Percentiles rank a stretch among this genome's conserved stretches.
These are phyloP conservation scores for Ganoderma multipileum DNA, from an alignment of 1,284 basidiomycete genomes.

Conservation along the genomic window DNA sequence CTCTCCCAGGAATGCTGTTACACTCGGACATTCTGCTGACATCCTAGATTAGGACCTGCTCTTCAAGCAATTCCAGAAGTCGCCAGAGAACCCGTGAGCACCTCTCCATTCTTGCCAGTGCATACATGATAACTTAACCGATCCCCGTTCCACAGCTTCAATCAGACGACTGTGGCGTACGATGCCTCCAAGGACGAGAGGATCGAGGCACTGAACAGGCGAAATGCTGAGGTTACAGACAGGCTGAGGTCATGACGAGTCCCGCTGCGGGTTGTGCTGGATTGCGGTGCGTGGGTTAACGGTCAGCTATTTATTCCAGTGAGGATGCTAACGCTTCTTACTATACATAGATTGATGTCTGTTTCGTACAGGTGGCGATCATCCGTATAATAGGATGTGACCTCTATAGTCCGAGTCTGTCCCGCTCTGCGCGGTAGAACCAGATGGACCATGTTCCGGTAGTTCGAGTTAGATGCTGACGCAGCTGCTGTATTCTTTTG, in stretches of 20 bases:
- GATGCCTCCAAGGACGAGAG: slow-evolving; percentile 87
- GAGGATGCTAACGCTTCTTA: not conserved
- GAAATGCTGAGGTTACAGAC: slow-evolving; percentile 56
- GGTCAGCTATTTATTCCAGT: not conserved
- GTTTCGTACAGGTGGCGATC: not conserved
- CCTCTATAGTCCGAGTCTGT: not conserved
- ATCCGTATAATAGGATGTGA: not conserved
- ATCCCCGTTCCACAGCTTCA: slow-evolving; percentile 61
- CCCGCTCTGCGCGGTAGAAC: not conserved
- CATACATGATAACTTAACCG: not conserved
- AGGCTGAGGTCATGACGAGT: slow-evolving; percentile 45
- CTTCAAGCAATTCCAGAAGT: slow-evolving; percentile 88
- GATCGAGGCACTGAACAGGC: slow-evolving; percentile 71
- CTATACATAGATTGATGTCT: not conserved
- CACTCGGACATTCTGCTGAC: slow-evolving; percentile 7
- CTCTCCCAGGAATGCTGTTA: slow-evolving; percentile 19
- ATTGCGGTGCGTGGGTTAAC: slow-evolving; percentile 10
- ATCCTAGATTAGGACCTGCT: slow-evolving; percentile 62
- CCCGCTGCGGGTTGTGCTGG: not conserved
- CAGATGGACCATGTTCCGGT: not conserved
- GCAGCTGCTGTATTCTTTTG: slow-evolving; percentile 1
- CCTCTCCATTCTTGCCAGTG: not conserved
- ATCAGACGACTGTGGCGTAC: slow-evolving; percentile 80
- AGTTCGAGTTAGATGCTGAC: not conserved
- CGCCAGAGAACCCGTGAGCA: slow-evolving; percentile 86